These are phyloP conservation scores for Apiospora malaysiana DNA, from an alignment of 2,329 filamentous ascomycete species.

Conservation along the genomic window DNA sequence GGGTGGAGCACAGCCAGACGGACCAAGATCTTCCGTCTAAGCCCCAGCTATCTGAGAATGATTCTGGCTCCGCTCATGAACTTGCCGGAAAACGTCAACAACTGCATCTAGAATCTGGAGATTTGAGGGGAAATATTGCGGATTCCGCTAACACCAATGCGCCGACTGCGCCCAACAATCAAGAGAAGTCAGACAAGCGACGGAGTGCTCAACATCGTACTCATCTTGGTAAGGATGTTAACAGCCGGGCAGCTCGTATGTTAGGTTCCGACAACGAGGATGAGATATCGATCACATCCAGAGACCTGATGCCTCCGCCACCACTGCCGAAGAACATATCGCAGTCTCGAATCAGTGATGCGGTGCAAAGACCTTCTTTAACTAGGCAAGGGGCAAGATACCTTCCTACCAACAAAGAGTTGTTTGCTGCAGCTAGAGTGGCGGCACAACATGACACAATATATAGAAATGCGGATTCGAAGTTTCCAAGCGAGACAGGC, in stretches of 20 bases:
- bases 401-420: neutral
- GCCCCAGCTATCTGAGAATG: neutral
- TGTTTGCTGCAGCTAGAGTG: neutral
- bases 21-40: neutral
- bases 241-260: neutral
- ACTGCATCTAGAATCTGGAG: neutral
- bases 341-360: neutral
- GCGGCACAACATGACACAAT: neutral
- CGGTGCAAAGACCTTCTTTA: neutral
- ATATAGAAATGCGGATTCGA: neutral
- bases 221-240: neutral
- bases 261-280: constrained; percentile 22
- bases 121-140: neutral
- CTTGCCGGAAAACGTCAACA: neutral
- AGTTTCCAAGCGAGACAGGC: neutral
- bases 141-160: neutral
- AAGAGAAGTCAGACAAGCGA: neutral
- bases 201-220: neutral
- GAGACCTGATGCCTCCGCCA: constrained; percentile 40
- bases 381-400: neutral
- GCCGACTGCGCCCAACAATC: neutral
- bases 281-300: constrained; percentile 32
- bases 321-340: constrained; percentile 31
- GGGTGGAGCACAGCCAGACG: neutral
- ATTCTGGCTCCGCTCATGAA: neutral